Evolutionary conservation across 805 yeast genomes (phyloP).

Genomic region (Teunomyces kruisii): DNA sequence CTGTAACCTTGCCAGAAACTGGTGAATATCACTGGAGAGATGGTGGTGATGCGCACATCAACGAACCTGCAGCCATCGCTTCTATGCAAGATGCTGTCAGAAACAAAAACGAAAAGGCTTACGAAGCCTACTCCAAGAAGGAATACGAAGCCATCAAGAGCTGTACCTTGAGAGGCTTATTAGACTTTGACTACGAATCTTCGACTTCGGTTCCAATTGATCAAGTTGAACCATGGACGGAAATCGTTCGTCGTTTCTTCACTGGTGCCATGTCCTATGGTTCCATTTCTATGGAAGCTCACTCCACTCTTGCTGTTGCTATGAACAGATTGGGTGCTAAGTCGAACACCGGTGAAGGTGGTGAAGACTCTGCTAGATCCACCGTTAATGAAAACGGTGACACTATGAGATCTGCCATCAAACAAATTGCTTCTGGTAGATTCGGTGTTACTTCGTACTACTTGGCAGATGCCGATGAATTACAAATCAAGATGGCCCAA

Average conservation of each 20-base stretch:
- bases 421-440: conserved; percentile 97
- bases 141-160: conserved; percentile 89
- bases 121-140: conserved; percentile 83
- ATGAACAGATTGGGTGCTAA: conserved; percentile 98
- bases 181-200: conserved; percentile 80
- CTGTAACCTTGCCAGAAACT: conserved; percentile 80
- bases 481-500: conserved; percentile 98
- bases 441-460: conserved; percentile 97
- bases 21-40: conserved; percentile 99
- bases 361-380: conserved; percentile 94
- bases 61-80: conserved; percentile 94
- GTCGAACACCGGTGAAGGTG: conserved; percentile 99
- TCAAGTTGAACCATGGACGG: conserved; percentile 99
- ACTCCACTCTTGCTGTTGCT: conserved; percentile 95
- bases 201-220: conserved; percentile 84
- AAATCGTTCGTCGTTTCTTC: conserved; percentile 92
- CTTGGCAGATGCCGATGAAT: conserved; percentile 93
- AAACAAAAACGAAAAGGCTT: conserved; percentile 91
- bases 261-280: conserved; percentile 99
- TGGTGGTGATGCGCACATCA: conserved; percentile 94
- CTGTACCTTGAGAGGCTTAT: conserved; percentile 91
- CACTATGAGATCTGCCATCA: conserved; percentile 97
- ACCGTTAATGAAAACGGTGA: conserved; percentile 81
- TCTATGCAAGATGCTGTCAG: conserved; percentile 97
- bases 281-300: conserved; percentile 97